Evolutionary conservation across 805 yeast species (phyloP).

Genomic region (Pichia gijzeniarum): DNA sequence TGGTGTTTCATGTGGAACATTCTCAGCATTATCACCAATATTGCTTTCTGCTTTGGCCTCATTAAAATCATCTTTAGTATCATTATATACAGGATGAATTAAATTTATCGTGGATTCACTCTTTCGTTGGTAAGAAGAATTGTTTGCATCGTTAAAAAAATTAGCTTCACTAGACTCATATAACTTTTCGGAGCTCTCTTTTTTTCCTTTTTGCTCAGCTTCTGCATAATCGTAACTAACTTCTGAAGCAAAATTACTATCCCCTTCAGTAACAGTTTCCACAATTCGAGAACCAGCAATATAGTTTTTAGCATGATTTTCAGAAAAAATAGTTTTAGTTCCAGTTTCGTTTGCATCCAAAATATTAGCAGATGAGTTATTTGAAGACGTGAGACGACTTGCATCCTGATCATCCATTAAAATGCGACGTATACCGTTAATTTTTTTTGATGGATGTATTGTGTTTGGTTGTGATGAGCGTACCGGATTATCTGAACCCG

Average conservation of each 20-base stretch:
- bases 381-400: not conserved
- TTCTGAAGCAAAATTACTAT: too few species aligned
- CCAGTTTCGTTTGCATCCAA: not conserved
- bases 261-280: too few species aligned
- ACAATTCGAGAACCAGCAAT: too few species aligned
- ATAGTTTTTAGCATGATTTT: too few species aligned
- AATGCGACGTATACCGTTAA: not conserved
- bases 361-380: too few species aligned
- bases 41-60: not conserved
- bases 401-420: not conserved
- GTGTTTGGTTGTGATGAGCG: too few species aligned
- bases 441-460: not conserved
- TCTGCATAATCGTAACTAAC: too few species aligned
- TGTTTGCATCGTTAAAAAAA: not conserved
- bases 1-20: not conserved
- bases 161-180: not conserved
- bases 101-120: constrained; percentile 6
- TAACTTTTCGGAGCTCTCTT: too few species aligned
- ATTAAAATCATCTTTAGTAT: not conserved
- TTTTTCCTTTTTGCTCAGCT: too few species aligned
- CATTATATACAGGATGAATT: constrained; percentile 8
- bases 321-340: not conserved
- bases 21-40: not conserved
- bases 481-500: not conserved
- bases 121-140: not conserved